Conservation (phyloP, 129 eudicot species). For the Logfia minima region DNA sequence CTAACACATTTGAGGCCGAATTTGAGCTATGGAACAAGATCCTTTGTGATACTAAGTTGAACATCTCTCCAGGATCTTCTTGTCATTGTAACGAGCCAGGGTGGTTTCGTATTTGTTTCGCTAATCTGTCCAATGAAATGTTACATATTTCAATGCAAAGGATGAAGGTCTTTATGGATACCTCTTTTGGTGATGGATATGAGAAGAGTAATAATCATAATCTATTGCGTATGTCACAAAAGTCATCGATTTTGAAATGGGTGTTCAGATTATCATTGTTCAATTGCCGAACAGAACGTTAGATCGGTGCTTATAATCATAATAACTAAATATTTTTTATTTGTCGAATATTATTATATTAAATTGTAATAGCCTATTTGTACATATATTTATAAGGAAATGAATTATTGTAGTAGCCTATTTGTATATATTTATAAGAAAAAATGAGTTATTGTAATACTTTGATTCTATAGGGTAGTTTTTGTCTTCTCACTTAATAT, state of each 20-base stretch:
- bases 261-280: constrained; percentile 24
- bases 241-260: constrained; percentile 32
- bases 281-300: constrained; percentile 17
- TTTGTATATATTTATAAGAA: neutral
- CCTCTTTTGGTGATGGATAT: neutral
- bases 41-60: constrained; percentile 38
- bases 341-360: neutral
- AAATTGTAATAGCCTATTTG: neutral
- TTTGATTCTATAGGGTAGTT: neutral
- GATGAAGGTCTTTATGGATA: constrained; percentile 38
- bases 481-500: too few species aligned
- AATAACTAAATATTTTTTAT: neutral
- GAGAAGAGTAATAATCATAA: neutral
- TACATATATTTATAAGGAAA: neutral
- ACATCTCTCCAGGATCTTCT: constrained; percentile 63
- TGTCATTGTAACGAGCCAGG: constrained; percentile 71
- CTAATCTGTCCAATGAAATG: constrained; percentile 47
- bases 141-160: constrained; percentile 38
- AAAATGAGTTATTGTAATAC: constrained; percentile 3
- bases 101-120: constrained; percentile 67
- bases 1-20: constrained; percentile 53
- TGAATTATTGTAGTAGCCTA: neutral
- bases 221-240: neutral
- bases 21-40: constrained; percentile 52
- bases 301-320: neutral